Base-by-base conservation (phyloP, 768 basidiomycete species). In the Mycena crocata region DNA sequence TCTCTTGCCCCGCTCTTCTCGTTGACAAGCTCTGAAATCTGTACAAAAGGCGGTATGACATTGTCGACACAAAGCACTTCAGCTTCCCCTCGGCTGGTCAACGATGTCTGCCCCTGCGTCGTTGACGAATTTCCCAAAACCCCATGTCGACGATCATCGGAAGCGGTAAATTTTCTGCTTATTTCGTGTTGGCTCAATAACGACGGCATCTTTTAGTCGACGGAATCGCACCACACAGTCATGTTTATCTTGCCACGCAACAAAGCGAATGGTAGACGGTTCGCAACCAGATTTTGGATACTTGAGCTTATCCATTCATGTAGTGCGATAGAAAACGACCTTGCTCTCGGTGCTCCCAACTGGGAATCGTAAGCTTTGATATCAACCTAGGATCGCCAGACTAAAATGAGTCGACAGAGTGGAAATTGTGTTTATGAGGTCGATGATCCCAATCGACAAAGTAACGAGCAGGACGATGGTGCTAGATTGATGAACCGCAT, bases 151-250 rank as follows among this genome's bases (percentile, higher is more conserved):
- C 17, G 56, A 67, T 40, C 66, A 67, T 52, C 66, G 61, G 42
- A 67, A 67, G 24, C 60, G 61, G 66, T 67, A 59, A 59, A 35
- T 39, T 17, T 1, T 17, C 30, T 5, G 8, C 23, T 21, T 7
- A 30, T 30, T 10, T 13, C 2, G 6, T 30, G 14, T 13, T 9
- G 1, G 30, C 26, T 14, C 12, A 30, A 1, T 40, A 23, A 62
- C 35, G 17, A 46, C 4, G 15, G 23, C 48, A 6, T 8, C 14
- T 28, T 14, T 31, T 34, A 67, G 66, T 19, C 66, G 66, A n/a
- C 61, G 66, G 44, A 67, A 67, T 44, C 55, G 66, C 19, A 67
- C 66, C 0, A 67, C 66, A 6, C 66, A 67, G 28, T 67, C 66
- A 5, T 67, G 66, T 37, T 61, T 67, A 39, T 63, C 62, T 30